Conservation (phyloP, 306 rosid species). For the Ammopiptanthus mongolicus region DNA sequence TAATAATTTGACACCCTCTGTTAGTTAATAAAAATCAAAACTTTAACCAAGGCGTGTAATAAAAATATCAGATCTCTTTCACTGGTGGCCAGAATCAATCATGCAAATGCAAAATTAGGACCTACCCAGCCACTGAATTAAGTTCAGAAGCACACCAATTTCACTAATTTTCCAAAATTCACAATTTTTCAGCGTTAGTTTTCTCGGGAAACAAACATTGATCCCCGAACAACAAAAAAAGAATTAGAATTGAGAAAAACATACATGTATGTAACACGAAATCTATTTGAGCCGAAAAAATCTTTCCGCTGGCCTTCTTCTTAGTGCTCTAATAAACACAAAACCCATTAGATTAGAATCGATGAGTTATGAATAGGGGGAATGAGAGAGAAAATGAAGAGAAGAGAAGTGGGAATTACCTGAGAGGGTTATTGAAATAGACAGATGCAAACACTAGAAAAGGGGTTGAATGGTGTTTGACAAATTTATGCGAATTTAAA, state of each 20-base stretch:
- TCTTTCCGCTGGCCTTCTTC: too few relatives aligned
- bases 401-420: too few relatives aligned
- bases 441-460: too few relatives aligned
- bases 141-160: neutral
- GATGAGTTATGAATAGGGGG: too few relatives aligned
- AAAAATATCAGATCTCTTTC: neutral
- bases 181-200: neutral
- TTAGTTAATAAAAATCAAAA: neutral
- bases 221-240: neutral
- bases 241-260: neutral
- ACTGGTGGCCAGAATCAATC: neutral
- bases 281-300: too few relatives aligned
- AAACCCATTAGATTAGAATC: too few relatives aligned
- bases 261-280: neutral
- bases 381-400: too few relatives aligned
- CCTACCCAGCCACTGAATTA: neutral
- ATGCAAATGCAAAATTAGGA: neutral
- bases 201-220: neutral
- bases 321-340: too few relatives aligned
- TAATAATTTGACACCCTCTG: neutral
- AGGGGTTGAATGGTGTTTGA: too few relatives aligned
- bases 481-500: too few relatives aligned
- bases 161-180: neutral
- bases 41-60: neutral
- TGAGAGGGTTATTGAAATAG: too few relatives aligned